These are phyloP conservation scores for Saccharomycopsis capsularis DNA, from an alignment of 805 yeast genomes.

Conservation along the genomic window DNA sequence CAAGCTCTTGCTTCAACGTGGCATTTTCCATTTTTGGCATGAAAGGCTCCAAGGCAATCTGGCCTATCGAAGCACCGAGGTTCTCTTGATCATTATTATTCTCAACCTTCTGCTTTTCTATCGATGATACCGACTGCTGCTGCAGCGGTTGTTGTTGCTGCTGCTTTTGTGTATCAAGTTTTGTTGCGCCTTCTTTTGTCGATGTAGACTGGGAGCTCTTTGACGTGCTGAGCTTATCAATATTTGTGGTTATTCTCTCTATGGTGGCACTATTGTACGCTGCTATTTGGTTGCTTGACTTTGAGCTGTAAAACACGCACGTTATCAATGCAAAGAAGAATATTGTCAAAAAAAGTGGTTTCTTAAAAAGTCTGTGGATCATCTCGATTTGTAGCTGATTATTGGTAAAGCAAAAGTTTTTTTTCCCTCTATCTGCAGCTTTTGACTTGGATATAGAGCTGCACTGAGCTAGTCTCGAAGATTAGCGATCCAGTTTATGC, in stretches of 20 bases:
- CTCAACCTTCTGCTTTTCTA: neutral
- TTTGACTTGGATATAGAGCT: no score
- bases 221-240: no score
- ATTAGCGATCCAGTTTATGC: no score
- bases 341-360: no score
- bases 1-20: slow-evolving; percentile 62
- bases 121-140: neutral
- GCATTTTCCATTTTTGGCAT: slow-evolving; percentile 95
- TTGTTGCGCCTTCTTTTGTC: neutral
- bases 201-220: no score
- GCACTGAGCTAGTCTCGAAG: no score
- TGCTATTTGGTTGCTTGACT: slow-evolving; percentile 14
- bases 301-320: slow-evolving; percentile 18
- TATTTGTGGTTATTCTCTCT: neutral
- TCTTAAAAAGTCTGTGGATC: no score
- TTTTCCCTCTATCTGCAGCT: no score
- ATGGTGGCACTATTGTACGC: neutral
- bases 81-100: neutral
- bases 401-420: no score
- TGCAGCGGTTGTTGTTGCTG: neutral
- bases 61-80: neutral
- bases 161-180: neutral
- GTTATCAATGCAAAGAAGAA: slow-evolving; percentile 4
- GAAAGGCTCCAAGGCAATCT: slow-evolving; percentile 37
- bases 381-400: no score